Base-by-base conservation (phyloP, 2,329 filamentous ascomycete genomes). In the Metarhizium brunneum region DNA sequence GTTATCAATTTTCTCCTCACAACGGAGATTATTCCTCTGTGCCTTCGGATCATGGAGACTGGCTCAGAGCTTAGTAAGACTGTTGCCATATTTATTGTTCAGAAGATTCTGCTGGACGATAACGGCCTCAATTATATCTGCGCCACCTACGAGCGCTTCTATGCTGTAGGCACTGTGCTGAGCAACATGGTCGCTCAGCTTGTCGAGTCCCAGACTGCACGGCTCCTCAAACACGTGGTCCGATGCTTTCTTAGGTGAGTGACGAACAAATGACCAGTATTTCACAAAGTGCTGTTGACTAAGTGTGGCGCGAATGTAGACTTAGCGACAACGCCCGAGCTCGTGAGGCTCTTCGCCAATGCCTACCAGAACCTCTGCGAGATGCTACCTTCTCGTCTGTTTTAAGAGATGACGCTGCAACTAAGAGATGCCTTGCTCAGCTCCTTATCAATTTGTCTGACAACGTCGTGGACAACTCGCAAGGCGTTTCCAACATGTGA, bases 101-200 rank as follows among this genome's bases (percentile, higher is more conserved):
- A 99, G 73, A 99, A 99, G 80, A 99, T 99, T 30, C 76, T 99
- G 53, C 82, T 99, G 2, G 94, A 99, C 68, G 94, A 99, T 66
- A 92, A 95, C 65, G 94, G 94, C 4, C 81, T 99, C 59, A 94
- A 94, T 66, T 99, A 99, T 72, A 99, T 99, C 57, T 99, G 94
- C 73, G 92, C 95, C 61, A 99, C 94, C 0, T 99, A 99, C 66
- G 94, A 99, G 77, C 84, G 94, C 20, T 99, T 99, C 73, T 99
- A 97, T 64, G 94, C 94, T 7, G 94, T 99, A 5, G 94, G 94
- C 6, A 99, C 94, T 1, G 94, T 99, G 6, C 77, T 99, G 43
- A 96, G 90, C 76, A 99, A 97, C 69, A 99, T 99, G 94, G 94
- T 99, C 56, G 91, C 88, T 54, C 92, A 97, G 74, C 82, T 99